These are phyloP conservation scores for Umbelopsis sp. DNA, from an alignment of 192 early-diverging fungal genomes.

Conservation along the genomic window DNA sequence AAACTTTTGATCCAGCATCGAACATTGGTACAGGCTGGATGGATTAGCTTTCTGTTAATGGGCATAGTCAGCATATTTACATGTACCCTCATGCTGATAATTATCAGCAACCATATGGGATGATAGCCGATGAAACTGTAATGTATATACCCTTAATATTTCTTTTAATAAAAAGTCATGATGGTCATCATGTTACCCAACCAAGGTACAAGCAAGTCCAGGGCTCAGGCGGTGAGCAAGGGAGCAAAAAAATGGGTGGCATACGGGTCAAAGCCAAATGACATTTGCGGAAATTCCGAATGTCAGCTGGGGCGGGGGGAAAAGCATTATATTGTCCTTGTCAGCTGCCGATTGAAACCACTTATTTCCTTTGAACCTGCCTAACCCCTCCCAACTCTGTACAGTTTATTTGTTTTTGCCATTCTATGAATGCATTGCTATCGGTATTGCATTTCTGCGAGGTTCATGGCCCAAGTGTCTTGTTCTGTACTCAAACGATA, in stretches of 20 bases:
- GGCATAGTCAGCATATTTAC: conserved; percentile 28
- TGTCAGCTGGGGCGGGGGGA: conserved; percentile 11
- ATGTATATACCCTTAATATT: too few species aligned
- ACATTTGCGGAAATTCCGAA: conserved; percentile 16
- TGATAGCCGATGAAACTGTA: background rate
- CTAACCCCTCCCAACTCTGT: background rate
- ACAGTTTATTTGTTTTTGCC: background rate
- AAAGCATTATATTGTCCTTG: background rate
- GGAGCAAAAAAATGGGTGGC: background rate
- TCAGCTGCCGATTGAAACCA: background rate
- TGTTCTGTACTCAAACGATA: conserved; percentile 50
- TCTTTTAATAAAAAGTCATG: background rate
- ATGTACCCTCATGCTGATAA: conserved; percentile 27
- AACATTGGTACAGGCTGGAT: conserved; percentile 34
- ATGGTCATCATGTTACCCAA: conserved; percentile 2
- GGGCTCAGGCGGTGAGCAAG: background rate
- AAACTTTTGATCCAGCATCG: conserved; percentile 10
- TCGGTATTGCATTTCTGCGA: conserved; percentile 53
- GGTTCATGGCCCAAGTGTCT: conserved; percentile 44
- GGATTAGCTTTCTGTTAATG: conserved; percentile 31
- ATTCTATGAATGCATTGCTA: conserved; percentile 46
- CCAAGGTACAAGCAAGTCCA: background rate
- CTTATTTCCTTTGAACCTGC: background rate
- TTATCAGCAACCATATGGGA: background rate
- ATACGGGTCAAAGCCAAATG: background rate